Percentiles rank a stretch among this genome's conserved stretches.
phyloP scores from a whole-genome alignment of 2,329 filamentous ascomycete genomes.

The Calonectria hongkongensis region DNA sequence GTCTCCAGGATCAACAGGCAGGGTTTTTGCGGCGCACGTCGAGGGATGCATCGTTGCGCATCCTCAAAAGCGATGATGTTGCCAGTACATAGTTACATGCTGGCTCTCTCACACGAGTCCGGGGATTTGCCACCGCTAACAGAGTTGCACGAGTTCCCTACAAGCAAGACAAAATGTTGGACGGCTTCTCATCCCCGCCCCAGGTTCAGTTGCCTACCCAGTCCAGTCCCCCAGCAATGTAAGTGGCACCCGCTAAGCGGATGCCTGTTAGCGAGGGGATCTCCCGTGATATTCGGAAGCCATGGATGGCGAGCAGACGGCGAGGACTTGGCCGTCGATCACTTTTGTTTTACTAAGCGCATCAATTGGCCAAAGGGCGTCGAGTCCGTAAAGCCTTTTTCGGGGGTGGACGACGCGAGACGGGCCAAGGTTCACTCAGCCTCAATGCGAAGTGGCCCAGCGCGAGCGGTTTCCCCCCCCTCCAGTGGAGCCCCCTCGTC shows the following conservation, averaged over 20 bases:
- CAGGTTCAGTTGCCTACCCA: too few species aligned
- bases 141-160: neutral
- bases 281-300: slow-evolving; percentile 16
- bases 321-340: slow-evolving; percentile 1
- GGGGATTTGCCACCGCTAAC: neutral
- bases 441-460: slow-evolving; percentile 20
- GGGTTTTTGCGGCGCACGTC: neutral
- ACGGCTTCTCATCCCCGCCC: neutral
- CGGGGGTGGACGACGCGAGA: too few species aligned
- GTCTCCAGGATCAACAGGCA: neutral
- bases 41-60: neutral
- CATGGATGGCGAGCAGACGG: neutral
- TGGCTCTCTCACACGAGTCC: neutral
- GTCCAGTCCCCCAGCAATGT: neutral
- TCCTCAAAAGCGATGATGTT: neutral
- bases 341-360: slow-evolving; percentile 16
- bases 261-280: slow-evolving; percentile 19
- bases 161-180: neutral
- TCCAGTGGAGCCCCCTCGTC: neutral
- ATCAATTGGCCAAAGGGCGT: slow-evolving; percentile 1
- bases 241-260: slow-evolving; percentile 16
- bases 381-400: slow-evolving; percentile 5
- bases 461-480: neutral
- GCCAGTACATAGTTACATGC: too few species aligned
- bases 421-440: slow-evolving; percentile 22